These are phyloP conservation scores for Podila clonocystis DNA, from an alignment of 192 early-diverging fungal genomes.

Conservation along the genomic window DNA sequence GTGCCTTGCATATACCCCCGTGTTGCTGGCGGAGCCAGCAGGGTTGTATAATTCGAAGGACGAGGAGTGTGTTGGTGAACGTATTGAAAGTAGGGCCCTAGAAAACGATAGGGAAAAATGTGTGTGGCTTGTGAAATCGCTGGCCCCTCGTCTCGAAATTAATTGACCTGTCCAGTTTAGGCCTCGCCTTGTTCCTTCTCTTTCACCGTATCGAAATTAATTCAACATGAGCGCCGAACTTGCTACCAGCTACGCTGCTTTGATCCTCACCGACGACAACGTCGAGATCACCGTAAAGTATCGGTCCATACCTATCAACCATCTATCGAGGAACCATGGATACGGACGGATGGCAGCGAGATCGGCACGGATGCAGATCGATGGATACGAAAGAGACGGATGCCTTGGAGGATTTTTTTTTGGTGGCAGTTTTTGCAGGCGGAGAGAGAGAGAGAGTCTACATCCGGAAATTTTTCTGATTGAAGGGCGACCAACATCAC, in stretches of 20 bases:
- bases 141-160: too few species aligned
- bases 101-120: too few species aligned
- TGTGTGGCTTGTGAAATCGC: too few species aligned
- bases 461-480: neutral
- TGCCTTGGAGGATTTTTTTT: neutral
- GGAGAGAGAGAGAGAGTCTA: neutral
- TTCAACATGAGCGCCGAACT: slow-evolving; percentile 63
- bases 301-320: slow-evolving; percentile 17
- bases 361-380: neutral
- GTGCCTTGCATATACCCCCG: too few species aligned
- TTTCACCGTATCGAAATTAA: slow-evolving; percentile 7
- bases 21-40: too few species aligned
- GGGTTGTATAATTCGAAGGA: too few species aligned
- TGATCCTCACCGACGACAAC: slow-evolving; percentile 99
- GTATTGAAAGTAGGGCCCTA: too few species aligned
- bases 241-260: slow-evolving; percentile 95
- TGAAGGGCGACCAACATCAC: too few species aligned
- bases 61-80: too few species aligned
- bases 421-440: neutral
- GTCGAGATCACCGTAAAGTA: slow-evolving; percentile 93
- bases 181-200: slow-evolving; percentile 1
- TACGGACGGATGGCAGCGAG: neutral
- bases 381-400: neutral
- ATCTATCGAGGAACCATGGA: neutral
- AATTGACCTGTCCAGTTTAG: neutral